Evolutionary conservation across 169 alveolate species (phyloP).

Genomic region (Toxoplasma gondii): DNA sequence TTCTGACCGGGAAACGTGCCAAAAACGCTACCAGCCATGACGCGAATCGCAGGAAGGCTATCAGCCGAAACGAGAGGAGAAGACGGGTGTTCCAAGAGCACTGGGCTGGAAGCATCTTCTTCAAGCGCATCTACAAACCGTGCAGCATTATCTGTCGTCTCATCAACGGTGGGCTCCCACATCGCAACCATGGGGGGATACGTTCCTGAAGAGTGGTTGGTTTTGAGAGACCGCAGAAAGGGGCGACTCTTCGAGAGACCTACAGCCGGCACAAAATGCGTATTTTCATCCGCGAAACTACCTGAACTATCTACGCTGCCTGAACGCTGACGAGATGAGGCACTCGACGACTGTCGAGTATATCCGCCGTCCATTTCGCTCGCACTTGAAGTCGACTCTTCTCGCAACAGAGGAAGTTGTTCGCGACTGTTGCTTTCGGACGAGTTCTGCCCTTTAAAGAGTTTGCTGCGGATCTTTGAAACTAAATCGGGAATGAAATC

Average conservation of each 20-base stretch:
- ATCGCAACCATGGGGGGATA: neutral
- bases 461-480: neutral
- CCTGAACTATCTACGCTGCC: neutral
- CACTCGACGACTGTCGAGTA: neutral
- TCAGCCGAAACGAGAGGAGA: neutral
- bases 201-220: neutral
- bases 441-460: neutral
- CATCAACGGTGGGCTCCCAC: conserved; percentile 23
- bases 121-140: neutral
- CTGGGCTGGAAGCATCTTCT: neutral
- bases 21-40: neutral
- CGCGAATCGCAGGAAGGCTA: neutral
- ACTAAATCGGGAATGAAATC: conserved; percentile 4
- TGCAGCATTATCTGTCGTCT: neutral
- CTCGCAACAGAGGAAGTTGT: neutral
- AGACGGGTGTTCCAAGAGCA: neutral
- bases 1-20: too few relatives aligned
- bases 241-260: neutral
- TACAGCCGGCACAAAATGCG: neutral
- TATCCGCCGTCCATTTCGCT: neutral
- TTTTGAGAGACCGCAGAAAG: neutral
- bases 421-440: neutral
- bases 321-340: neutral
- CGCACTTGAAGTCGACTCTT: neutral
- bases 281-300: neutral